Conservation (phyloP, 768 basidiomycete species). For the Russula dissimulans region DNA sequence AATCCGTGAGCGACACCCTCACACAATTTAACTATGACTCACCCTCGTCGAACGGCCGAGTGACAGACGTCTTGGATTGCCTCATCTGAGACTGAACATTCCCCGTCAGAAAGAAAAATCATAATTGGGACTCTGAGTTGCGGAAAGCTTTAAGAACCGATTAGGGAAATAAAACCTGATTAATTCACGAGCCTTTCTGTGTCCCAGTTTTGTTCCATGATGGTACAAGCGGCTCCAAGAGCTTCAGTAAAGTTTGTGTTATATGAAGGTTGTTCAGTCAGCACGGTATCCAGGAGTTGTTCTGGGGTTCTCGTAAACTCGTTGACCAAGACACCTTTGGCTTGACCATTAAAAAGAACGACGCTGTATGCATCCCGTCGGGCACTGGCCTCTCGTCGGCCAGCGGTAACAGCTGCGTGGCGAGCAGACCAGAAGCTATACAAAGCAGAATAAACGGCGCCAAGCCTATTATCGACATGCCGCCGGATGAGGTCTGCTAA, state of each 20-base stretch:
- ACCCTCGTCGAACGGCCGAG: conserved; percentile 39
- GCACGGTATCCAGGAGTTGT: conserved; percentile 32
- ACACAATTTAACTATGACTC: not conserved
- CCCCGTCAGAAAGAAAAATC: conserved; percentile 51
- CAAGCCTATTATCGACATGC: conserved; percentile 39
- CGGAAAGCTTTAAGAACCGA: not conserved
- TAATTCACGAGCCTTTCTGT: conserved; percentile 33
- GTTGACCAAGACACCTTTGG: conserved; percentile 29
- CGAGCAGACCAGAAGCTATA: conserved; percentile 47
- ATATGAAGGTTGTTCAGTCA: conserved; percentile 25
- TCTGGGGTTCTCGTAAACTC: conserved; percentile 40
- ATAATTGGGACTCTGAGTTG: conserved; percentile 37
- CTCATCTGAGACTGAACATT: conserved; percentile 32
- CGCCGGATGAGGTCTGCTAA: conserved; percentile 30
- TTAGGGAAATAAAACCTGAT: not conserved
- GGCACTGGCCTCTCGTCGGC: conserved; percentile 19
- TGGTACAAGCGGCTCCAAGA: conserved; percentile 26
- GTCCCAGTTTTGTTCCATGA: conserved; percentile 43
- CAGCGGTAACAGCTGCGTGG: conserved; percentile 28
- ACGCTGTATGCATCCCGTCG: conserved; percentile 51
- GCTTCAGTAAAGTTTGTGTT: conserved; percentile 41
- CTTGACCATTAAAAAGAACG: conserved; percentile 33
- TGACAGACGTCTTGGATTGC: conserved; percentile 35
- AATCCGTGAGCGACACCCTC: not conserved
- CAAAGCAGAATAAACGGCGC: conserved; percentile 49